Evolutionary conservation across 139 green algal genomes (phyloP), one percentile per base, ranked within the genome.

Genomic region (Pleodorina starrii): DNA sequence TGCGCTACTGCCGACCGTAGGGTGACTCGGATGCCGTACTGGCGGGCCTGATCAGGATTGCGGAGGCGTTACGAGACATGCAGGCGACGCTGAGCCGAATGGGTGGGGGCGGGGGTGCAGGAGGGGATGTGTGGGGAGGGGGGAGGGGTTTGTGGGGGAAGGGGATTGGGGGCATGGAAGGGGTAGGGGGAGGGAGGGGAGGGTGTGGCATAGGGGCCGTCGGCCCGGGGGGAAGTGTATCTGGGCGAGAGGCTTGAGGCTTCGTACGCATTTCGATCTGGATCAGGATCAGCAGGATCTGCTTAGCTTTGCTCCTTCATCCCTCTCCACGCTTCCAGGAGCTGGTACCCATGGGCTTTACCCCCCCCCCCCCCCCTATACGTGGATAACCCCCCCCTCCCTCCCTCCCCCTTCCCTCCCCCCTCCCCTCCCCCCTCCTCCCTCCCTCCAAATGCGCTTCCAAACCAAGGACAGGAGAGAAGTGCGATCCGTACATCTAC

Each of bases 401-500:
- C 44, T 63, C n/a, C 46, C 76, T 32, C 48, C 48, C 48, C 1
- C 63, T 74, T 12, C 5, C 63, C 10, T 74, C 63, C 63, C 48
- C 29, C 50, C 46, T 5, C n/a, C n/a, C 46, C 76, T 32, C 48
- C 48, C 48, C 1, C 63, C 35, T 12, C 5, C 63, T 2, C 35
- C 63, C 63, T n/a, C 29, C 50, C 46, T 5, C n/a, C n/a, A n/a
- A n/a, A n/a, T n/a, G n/a, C n/a, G n/a, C n/a, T n/a, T n/a, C n/a
- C n/a, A n/a, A n/a, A n/a, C n/a, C n/a, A n/a, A n/a, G n/a, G n/a
- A n/a, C 85, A 90, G 86, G 90, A 35, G 91, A 92, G 54, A 74
- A 85, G 59, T 95, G 92, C 66, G 92, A 95, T 83, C 90, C 92
- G 2, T 86, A 91, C 59, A 78, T 93, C 19, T 95, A 95, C 89